Base-by-base conservation (phyloP, 108 stramenopile genomes). In the Cylindrotheca closterium region DNA sequence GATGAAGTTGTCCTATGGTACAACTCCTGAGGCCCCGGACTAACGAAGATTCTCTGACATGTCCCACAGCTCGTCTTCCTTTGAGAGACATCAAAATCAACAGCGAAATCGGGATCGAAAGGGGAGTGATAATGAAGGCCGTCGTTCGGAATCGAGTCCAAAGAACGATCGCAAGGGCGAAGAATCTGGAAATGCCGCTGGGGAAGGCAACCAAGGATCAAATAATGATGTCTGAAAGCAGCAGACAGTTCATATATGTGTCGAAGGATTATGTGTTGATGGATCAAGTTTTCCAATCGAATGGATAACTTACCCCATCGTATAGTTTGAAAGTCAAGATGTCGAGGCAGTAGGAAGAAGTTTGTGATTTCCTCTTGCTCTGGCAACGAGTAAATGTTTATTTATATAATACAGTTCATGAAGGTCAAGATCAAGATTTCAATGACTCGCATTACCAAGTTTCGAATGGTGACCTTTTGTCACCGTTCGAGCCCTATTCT, bases 341-440 rank as follows among this genome's bases (percentile, higher is more conserved):
- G n/a, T n/a, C n/a, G n/a, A n/a, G n/a, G n/a, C n/a, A n/a, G n/a
- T n/a, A n/a, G n/a, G n/a, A n/a, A n/a, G n/a, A n/a, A n/a, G n/a
- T n/a, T n/a, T n/a, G n/a, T n/a, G n/a, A n/a, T n/a, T n/a, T n/a
- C n/a, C n/a, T n/a, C n/a, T n/a, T n/a, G n/a, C n/a, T n/a, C n/a
- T n/a, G n/a, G n/a, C 32, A 58, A 22, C 58, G 32, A 58, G 34
- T 58, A 21, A 58, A 42, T 58, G 37, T 24, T 15, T 55, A 12
- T 42, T 7, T 42, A 42, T 10, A 42, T 42, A 42, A 15, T 58
- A 5, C 32, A 58, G 58, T 58, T 37, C 58, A 58, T 58, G 32
- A 58, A 58, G 58, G 34, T 23, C 58, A 58, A 58, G 58, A 37
- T 58, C 37, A 42, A 42, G 37, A 42, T 7, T 37, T 31, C 58